Evolutionary conservation across 1,139 yeast genomes (phyloP).

Genomic region (Taphrina confusa): DNA sequence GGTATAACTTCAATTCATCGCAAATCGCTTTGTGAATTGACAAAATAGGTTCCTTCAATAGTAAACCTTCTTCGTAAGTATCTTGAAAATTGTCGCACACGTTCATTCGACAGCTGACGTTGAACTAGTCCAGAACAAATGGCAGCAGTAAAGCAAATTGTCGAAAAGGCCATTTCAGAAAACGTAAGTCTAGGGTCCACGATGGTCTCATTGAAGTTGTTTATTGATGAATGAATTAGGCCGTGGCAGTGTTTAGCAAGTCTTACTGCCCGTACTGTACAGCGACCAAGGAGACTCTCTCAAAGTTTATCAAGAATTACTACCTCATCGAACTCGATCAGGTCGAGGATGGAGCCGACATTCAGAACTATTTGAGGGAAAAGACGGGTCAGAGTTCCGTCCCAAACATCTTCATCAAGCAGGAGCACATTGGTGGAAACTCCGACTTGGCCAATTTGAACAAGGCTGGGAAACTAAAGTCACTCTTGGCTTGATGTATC

Average conservation of each 20-base stretch:
- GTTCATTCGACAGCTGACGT: too few species aligned
- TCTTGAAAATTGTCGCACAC: neutral
- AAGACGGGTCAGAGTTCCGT: conserved; percentile 90
- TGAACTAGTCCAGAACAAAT: conserved; percentile 34
- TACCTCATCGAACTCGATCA: conserved; percentile 66
- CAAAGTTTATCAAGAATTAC: conserved; percentile 56
- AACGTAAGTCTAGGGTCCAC: conserved; percentile 53
- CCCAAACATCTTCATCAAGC: conserved; percentile 86
- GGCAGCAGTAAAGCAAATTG: conserved; percentile 35
- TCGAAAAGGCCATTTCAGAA: conserved; percentile 51
- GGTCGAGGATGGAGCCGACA: conserved; percentile 54
- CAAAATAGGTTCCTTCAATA: conserved; percentile 15
- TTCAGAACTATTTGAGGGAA: conserved; percentile 75
- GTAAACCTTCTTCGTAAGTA: conserved; percentile 7
- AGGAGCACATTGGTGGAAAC: conserved; percentile 93
- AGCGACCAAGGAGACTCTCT: conserved; percentile 61
- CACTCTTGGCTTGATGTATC: conserved; percentile 42
- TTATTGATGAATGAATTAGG: neutral
- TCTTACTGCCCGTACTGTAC: conserved; percentile 66
- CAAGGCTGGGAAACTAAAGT: conserved; percentile 49
- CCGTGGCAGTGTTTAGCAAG: conserved; percentile 80
- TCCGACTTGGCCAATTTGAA: conserved; percentile 70
- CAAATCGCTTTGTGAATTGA: too few species aligned
- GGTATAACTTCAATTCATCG: too few species aligned
- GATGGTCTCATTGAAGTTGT: neutral